Evolutionary conservation across 2,329 filamentous ascomycete species (phyloP).

Genomic region (Fusarium equiseti): DNA sequence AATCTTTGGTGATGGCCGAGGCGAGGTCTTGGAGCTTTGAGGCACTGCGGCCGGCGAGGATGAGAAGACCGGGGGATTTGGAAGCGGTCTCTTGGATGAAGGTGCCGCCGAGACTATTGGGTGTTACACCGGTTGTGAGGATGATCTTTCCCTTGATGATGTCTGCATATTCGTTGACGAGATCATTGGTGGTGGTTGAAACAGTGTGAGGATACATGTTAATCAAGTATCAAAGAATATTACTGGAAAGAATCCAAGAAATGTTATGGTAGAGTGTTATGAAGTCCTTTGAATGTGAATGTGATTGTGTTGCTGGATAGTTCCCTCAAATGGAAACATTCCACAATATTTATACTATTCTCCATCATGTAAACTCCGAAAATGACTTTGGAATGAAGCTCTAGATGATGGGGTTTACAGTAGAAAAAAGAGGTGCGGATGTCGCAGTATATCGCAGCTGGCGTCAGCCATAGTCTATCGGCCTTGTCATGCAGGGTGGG

Average conservation of each 20-base stretch:
- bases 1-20: constrained; percentile 50
- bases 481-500: neutral
- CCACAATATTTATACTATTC: constrained; percentile 9
- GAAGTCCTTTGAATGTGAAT: neutral
- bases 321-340: neutral
- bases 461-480: constrained; percentile 39
- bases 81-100: constrained; percentile 56
- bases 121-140: constrained; percentile 59
- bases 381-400: neutral
- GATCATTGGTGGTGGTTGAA: constrained; percentile 44
- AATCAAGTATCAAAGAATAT: neutral
- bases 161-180: constrained; percentile 47
- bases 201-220: constrained; percentile 34
- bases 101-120: constrained; percentile 54
- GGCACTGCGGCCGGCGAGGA: constrained; percentile 59
- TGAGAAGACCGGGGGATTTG: constrained; percentile 56
- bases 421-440: neutral
- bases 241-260: neutral
- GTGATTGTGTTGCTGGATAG: neutral
- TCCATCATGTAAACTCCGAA: constrained; percentile 20
- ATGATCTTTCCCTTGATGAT: constrained; percentile 55
- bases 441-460: constrained; percentile 17
- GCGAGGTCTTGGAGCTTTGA: constrained; percentile 56
- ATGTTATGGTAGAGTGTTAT: neutral
- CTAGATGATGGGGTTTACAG: neutral